Conservation (phyloP, 176 grass and related monocot species). For the Triticum dicoccoides region DNA sequence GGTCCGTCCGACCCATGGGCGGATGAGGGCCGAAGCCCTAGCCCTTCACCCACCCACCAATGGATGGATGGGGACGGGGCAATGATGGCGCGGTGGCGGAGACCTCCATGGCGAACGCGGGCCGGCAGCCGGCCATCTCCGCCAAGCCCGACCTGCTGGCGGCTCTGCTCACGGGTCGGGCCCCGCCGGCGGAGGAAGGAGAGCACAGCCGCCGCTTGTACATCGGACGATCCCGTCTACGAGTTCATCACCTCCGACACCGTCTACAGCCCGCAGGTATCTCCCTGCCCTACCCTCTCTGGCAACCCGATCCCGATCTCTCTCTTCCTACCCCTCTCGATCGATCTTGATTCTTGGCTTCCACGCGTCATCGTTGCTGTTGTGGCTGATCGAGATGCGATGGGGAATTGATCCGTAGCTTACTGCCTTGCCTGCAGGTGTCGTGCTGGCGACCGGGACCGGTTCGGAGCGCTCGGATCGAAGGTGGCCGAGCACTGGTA, state of each 20-base stretch:
- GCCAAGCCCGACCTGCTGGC: no score
- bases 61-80: no score
- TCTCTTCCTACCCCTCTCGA: background rate
- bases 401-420: background rate
- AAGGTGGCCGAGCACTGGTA: constrained; percentile 95
- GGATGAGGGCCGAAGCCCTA: no score
- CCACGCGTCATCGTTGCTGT: background rate
- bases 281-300: background rate
- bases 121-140: no score
- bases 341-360: background rate
- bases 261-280: constrained; percentile 83
- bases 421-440: constrained; percentile 36
- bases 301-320: background rate
- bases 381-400: background rate
- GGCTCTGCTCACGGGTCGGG: no score
- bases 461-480: constrained; percentile 66
- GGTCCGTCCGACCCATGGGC: no score
- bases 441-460: constrained; percentile 59
- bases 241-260: constrained; percentile 87
- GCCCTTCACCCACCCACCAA: no score
- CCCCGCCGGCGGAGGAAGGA: no score
- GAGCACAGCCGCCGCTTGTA: no score
- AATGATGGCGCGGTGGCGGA: no score
- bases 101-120: no score
- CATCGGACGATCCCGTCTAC: no score